Evolutionary conservation across 805 yeast species (phyloP), one percentile per base, ranked within the genome.

Genomic region (Metschnikowia kunwiensis): DNA sequence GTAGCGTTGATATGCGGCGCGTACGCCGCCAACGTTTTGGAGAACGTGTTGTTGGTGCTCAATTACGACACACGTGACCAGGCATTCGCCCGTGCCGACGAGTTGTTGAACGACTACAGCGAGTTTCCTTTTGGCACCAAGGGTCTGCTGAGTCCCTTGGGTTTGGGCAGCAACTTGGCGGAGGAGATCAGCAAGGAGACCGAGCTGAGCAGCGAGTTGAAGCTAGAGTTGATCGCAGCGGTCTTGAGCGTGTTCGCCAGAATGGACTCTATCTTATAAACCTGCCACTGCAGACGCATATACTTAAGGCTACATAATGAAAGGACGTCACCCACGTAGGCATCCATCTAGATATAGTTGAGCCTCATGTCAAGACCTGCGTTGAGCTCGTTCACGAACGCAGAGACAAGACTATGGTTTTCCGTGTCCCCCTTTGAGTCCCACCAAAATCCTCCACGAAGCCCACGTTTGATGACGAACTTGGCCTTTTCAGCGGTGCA

Each of bases 401-500:
- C 65, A 30, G 61, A 55, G 16, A 74, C 71, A 60, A 76, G 80
- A 3, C 59, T 61, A n/a, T 54, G 41, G 23, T 65, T 50, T 24
- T 22, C 31, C 2, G 59, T 50, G 51, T 87, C 95, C 2, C 95
- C 96, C 39, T 81, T 72, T 0, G 95, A 81, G 51, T 91, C 97
- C 97, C 97, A 91, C 82, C 86, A 89, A 77, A 93, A 80, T 0
- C 85, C 95, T 0, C 98, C 97, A 0, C 82, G 94, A 7, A 88
- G 61, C 0, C 64, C 52, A 5, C 63, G 57, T 14, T 58, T 47
- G 25, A 45, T 49, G 6, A 82, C 77, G 49, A 76, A 87, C 19
- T 63, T 50, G 0, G 86, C 87, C 55, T 91, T 93, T 12, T 50
- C 49, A 7, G 54, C 50, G 2, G 74, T 76, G 2, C 82, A 69